A percentile compares a stretch with the other conserved stretches of the same genome.
phyloP scores from a whole-genome alignment of 208 protist species.

The Trypanosomatidae sp. region DNA sequence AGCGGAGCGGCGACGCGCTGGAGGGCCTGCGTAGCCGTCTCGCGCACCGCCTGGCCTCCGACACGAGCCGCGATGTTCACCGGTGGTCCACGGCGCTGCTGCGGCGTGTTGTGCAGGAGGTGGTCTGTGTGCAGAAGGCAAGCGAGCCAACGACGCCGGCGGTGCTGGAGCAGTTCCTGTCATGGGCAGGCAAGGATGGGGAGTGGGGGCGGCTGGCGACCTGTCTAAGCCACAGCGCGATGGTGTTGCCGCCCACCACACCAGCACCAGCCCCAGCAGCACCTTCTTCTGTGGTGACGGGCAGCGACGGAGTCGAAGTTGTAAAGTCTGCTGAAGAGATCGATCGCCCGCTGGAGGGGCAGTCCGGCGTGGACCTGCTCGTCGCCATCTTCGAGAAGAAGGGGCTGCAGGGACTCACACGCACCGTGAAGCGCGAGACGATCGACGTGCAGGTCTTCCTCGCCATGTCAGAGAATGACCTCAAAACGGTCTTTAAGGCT shows the following conservation, averaged over 20 bases:
- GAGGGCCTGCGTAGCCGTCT: conserved; percentile 72
- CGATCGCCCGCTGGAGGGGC: conserved; percentile 40
- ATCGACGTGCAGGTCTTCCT: conserved; percentile 85
- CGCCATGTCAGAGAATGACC: conserved; percentile 69
- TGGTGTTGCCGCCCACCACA: conserved; percentile 46
- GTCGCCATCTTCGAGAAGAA: conserved; percentile 57
- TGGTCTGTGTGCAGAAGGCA: conserved; percentile 37
- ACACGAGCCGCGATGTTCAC: conserved; percentile 49
- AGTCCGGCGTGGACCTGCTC: conserved; percentile 45
- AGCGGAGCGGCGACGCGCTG: conserved; percentile 35
- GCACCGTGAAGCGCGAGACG: conserved; percentile 50
- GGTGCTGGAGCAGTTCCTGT: conserved; percentile 22
- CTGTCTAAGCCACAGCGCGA: conserved; percentile 40
- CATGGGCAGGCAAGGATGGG: conserved; percentile 30
- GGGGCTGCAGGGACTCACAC: conserved; percentile 50
- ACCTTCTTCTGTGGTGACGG: not conserved
- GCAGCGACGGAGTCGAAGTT: not conserved
- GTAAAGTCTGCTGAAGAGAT: too few species aligned
- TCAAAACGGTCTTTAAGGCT: conserved; percentile 75
- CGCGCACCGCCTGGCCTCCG: conserved; percentile 50
- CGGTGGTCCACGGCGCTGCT: conserved; percentile 53
- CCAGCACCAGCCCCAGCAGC: not conserved
- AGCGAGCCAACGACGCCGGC: conserved; percentile 23
- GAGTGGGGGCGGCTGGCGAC: conserved; percentile 31
- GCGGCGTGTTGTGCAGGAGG: conserved; percentile 43